Evolutionary conservation across 2,329 filamentous ascomycete species (phyloP), one percentile per base, ranked within the genome.

Genomic region (Leptographium procerum): DNA sequence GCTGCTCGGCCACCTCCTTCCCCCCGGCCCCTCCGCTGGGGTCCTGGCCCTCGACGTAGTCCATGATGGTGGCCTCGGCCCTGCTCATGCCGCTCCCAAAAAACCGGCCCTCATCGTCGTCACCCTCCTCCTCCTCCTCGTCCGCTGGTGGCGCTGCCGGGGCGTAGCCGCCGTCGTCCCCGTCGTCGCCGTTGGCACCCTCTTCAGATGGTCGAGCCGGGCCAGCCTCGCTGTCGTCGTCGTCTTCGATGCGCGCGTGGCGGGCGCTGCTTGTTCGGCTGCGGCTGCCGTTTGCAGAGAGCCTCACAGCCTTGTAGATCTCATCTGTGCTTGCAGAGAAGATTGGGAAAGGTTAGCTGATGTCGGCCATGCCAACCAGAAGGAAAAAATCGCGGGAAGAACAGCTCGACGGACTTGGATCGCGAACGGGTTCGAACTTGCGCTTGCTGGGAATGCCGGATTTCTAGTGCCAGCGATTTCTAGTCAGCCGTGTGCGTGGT

Each of bases 81-180:
- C 85, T 80, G 29, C 87, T 89, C 65, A 99, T 87, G 36, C 94
- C 94, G 57, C 91, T 89, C 50, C 92, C 94, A 66, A 96, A 99
- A 76, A 99, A 99, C 13, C 94, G 86, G 1, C 92, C 94, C 63
- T 95, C 94, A 57, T 96, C 90, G 65, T 96, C 91, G 64, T 92
- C 88, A 58, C 66, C 70, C 11, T 62, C 69, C 4, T 68, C 68
- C 13, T 69, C 69, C 13, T 78, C 76, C 3, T 80, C 75, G 16
- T 56, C 61, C 19, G 19, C 51, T 13, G 81, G 80, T 1, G 77
- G 75, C 28, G 70, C 64, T 4, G 71, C 66, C 33, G 75, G 76
- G 19, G 75, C 75, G 60, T 74, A 74, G 64, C 74, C 70, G 34
- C 70, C 73, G 55, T 80, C 79, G 53, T 81, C 82, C 40, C 52